Conservation (phyloP, 768 basidiomycete species). For the Leucocoprinus leucothites region DNA sequence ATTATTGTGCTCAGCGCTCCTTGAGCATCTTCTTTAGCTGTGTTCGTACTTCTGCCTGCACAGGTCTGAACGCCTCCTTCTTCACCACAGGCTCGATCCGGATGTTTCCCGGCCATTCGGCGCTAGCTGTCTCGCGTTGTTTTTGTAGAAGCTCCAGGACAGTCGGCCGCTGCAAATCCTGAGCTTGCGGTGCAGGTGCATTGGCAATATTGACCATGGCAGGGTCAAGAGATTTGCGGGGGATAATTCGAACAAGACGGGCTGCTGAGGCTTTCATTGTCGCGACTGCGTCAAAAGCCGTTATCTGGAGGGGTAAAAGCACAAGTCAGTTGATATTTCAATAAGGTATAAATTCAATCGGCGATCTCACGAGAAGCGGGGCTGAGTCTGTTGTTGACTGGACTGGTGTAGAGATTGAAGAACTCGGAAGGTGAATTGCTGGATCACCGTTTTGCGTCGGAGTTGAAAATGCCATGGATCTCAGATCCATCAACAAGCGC, state of each 20-base stretch:
- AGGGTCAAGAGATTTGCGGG: conserved; percentile 28
- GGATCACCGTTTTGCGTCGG: background rate
- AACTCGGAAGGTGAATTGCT: background rate
- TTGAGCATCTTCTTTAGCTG: conserved; percentile 39
- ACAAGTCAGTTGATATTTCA: background rate
- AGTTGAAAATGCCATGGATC: conserved; percentile 9
- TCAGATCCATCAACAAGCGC: background rate
- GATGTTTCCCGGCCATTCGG: conserved; percentile 42
- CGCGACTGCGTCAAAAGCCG: background rate
- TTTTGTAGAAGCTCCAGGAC: conserved; percentile 34
- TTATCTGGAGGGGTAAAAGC: background rate
- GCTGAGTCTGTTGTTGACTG: too few species aligned
- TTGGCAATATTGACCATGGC: conserved; percentile 27
- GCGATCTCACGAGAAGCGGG: too few species aligned
- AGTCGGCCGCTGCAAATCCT: conserved; percentile 30
- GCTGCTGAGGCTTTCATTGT: conserved; percentile 35
- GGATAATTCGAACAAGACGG: conserved; percentile 35
- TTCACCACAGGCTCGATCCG: conserved; percentile 42
- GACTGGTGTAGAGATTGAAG: too few species aligned
- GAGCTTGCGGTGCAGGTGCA: conserved; percentile 30
- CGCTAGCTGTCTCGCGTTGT: conserved; percentile 30
- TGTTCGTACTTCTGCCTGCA: conserved; percentile 34
- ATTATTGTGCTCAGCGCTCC: conserved; percentile 25
- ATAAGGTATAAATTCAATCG: too few species aligned
- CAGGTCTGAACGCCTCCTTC: conserved; percentile 34